Percentiles rank a stretch among this genome's conserved stretches.
These are phyloP conservation scores for Neotropicomus parvogracilis DNA, from an alignment of 1,284 basidiomycete species.

Conservation along the genomic window DNA sequence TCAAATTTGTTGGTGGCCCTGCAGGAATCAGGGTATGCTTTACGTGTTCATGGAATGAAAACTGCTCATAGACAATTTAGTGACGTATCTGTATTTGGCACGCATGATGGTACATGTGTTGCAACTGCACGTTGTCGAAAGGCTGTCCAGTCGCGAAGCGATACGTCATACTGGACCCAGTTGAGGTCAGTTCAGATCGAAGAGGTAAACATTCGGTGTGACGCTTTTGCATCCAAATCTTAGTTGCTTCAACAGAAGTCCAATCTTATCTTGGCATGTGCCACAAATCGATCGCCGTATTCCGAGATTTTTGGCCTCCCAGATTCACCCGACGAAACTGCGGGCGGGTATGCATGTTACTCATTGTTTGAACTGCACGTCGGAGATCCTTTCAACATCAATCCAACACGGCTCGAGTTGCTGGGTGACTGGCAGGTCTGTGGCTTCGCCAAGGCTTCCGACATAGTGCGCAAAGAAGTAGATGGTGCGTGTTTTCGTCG, in stretches of 20 bases:
- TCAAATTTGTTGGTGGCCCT: slow-evolving; percentile 46
- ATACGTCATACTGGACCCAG: slow-evolving; percentile 18
- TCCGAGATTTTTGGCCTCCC: slow-evolving; percentile 25
- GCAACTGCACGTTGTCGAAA: slow-evolving; percentile 29
- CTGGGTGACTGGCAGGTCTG: slow-evolving; percentile 56
- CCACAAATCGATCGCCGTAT: slow-evolving; percentile 17
- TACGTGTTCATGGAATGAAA: neutral
- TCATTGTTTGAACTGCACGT: slow-evolving; percentile 46
- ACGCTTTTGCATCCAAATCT: neutral
- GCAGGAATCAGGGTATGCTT: slow-evolving; percentile 38
- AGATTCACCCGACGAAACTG: slow-evolving; percentile 14
- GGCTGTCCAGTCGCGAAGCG: neutral
- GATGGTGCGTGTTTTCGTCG: slow-evolving; percentile 41
- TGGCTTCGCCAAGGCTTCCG: slow-evolving; percentile 44
- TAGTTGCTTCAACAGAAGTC: slow-evolving; percentile 13
- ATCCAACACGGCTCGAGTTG: slow-evolving; percentile 42
- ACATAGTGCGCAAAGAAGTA: slow-evolving; percentile 38
- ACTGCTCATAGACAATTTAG: slow-evolving; percentile 29
- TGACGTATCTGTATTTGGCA: slow-evolving; percentile 41
- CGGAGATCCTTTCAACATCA: slow-evolving; percentile 34
- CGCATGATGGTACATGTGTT: slow-evolving; percentile 43
- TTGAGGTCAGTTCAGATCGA: slow-evolving; percentile 22
- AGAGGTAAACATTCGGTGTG: slow-evolving; percentile 16
- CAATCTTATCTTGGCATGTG: slow-evolving; percentile 28
- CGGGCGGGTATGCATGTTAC: slow-evolving; percentile 28